These are phyloP conservation scores for Mycena rebaudengoi DNA, from an alignment of 768 basidiomycete species.

Conservation along the genomic window DNA sequence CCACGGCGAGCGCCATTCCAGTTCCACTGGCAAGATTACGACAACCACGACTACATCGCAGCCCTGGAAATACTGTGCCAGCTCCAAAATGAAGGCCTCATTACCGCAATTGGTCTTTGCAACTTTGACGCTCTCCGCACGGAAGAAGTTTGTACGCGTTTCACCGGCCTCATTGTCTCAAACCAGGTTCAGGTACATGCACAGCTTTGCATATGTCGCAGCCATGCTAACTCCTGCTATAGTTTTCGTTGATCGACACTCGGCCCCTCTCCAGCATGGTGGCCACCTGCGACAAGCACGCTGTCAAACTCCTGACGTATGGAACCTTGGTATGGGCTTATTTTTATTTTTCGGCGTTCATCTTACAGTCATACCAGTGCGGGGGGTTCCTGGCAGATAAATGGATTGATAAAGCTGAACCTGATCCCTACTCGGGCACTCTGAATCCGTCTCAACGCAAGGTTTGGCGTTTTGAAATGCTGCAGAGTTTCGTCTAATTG, in stretches of 20 bases:
- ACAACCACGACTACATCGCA: constrained; percentile 51
- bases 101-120: constrained; percentile 76
- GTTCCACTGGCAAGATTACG: constrained; percentile 87
- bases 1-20: constrained; percentile 34
- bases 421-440: constrained; percentile 71
- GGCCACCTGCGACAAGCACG: constrained; percentile 77
- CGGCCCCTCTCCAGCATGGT: constrained; percentile 81
- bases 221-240: not conserved
- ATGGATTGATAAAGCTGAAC: constrained; percentile 74
- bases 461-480: constrained; percentile 47
- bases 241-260: constrained; percentile 87
- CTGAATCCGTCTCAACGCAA: constrained; percentile 88
- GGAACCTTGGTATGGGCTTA: constrained; percentile 71
- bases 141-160: constrained; percentile 80
- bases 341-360: not conserved
- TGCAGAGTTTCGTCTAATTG: not conserved
- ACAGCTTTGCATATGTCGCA: constrained; percentile 2
- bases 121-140: constrained; percentile 82
- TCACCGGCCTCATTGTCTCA: constrained; percentile 76
- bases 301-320: constrained; percentile 77
- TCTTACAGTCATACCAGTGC: constrained; percentile 55
- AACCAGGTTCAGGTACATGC: constrained; percentile 82
- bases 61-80: constrained; percentile 62
- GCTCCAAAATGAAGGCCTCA: constrained; percentile 66
- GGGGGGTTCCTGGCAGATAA: constrained; percentile 84